Conservation (phyloP, 192 early-diverging fungal species). For the Pilobolus umbonatus region DNA sequence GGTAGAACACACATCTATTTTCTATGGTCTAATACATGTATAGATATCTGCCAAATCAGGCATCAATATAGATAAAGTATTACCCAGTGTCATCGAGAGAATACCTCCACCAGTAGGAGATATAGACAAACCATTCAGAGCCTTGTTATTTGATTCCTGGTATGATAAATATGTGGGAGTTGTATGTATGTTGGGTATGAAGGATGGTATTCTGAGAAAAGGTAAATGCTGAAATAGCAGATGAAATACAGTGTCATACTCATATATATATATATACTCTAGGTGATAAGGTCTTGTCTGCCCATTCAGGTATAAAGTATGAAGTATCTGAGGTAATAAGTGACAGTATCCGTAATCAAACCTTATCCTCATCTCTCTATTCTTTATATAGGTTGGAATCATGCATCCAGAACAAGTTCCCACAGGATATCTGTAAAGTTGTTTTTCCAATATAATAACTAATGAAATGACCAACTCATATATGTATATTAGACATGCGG, state of each 20-base stretch:
- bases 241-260: background rate
- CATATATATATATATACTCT: constrained; percentile 1
- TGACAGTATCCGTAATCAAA: too few species aligned
- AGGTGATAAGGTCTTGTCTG: constrained; percentile 81
- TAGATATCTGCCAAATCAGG: constrained; percentile 88
- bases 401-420: constrained; percentile 89
- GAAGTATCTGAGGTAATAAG: constrained; percentile 75
- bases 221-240: constrained; percentile 45
- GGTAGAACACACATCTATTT: background rate
- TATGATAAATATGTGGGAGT: constrained; percentile 97
- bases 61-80: constrained; percentile 65
- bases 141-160: constrained; percentile 96
- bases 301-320: constrained; percentile 72
- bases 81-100: constrained; percentile 72
- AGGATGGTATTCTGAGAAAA: constrained; percentile 76
- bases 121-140: constrained; percentile 65
- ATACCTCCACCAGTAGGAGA: constrained; percentile 70
- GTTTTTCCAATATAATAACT: constrained; percentile 19
- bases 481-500: constrained; percentile 44
- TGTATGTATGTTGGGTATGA: constrained; percentile 87
- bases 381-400: constrained; percentile 61
- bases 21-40: constrained; percentile 1
- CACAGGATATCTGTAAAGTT: constrained; percentile 51
- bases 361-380: too few species aligned
- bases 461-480: background rate